These are phyloP conservation scores for Globisporangium okanoganense DNA, from an alignment of 352 stramenopile species.

Conservation along the genomic window DNA sequence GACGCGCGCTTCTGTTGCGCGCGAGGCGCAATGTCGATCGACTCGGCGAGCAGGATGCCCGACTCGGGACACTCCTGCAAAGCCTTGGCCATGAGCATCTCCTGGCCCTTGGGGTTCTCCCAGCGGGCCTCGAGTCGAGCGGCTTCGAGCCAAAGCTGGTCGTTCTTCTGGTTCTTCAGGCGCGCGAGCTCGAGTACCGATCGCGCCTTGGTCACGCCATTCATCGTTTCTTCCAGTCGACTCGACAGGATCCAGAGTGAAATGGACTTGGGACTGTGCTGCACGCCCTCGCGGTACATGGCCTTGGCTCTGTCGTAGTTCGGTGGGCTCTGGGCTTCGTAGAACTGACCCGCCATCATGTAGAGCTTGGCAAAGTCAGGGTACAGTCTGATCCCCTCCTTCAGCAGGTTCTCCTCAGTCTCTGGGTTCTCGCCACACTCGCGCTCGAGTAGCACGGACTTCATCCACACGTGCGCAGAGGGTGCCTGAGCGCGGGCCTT, in stretches of 20 bases:
- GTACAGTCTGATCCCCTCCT: slow-evolving; percentile 89
- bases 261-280: slow-evolving; percentile 90
- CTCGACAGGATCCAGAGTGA: slow-evolving; percentile 94
- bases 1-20: slow-evolving; percentile 96
- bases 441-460: slow-evolving; percentile 96
- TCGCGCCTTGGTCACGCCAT: slow-evolving; percentile 93
- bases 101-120: slow-evolving; percentile 92
- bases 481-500: slow-evolving; percentile 81
- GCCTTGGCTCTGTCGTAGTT: slow-evolving; percentile 71
- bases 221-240: slow-evolving; percentile 89
- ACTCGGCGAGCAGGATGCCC: slow-evolving; percentile 94
- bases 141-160: slow-evolving; percentile 95
- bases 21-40: slow-evolving; percentile 92
- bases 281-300: slow-evolving; percentile 91
- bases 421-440: slow-evolving; percentile 64
- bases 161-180: slow-evolving; percentile 94
- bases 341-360: slow-evolving; percentile 97
- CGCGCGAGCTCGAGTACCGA: slow-evolving; percentile 96
- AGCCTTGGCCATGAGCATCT: slow-evolving; percentile 96
- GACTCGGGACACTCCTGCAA: slow-evolving; percentile 96
- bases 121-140: slow-evolving; percentile 92
- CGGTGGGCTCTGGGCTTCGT: slow-evolving; percentile 52
- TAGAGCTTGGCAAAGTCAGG: slow-evolving; percentile 94
- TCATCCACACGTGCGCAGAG: slow-evolving; percentile 96
- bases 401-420: slow-evolving; percentile 83